Conservation (phyloP, 768 basidiomycete genomes). For the Collybiopsis luxurians region DNA sequence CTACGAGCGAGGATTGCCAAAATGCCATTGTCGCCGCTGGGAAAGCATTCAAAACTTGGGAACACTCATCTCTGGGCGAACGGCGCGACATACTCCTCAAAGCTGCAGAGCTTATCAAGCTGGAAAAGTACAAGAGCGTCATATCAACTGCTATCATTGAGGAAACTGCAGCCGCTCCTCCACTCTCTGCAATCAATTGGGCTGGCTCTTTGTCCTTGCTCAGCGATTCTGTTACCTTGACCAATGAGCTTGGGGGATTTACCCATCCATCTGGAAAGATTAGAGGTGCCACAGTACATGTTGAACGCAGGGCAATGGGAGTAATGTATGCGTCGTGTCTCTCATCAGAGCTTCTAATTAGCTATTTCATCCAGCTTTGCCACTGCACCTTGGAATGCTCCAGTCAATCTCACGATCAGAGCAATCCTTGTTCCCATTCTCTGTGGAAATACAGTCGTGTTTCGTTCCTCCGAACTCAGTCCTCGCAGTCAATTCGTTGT, state of each 20-base stretch:
- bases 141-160: slow-evolving; percentile 28
- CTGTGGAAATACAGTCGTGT: slow-evolving; percentile 55
- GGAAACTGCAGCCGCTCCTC: slow-evolving; percentile 36
- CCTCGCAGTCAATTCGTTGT: slow-evolving; percentile 46
- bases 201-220: slow-evolving; percentile 20
- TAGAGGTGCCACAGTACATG: slow-evolving; percentile 43
- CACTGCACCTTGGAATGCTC: slow-evolving; percentile 58
- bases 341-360: not conserved
- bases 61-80: slow-evolving; percentile 28
- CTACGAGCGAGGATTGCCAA: slow-evolving; percentile 40
- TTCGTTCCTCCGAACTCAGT: slow-evolving; percentile 50
- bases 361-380: slow-evolving; percentile 33
- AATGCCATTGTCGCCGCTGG: slow-evolving; percentile 44
- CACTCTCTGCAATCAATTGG: slow-evolving; percentile 24
- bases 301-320: slow-evolving; percentile 46
- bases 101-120: slow-evolving; percentile 43
- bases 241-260: slow-evolving; percentile 38
- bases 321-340: slow-evolving; percentile 39
- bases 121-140: slow-evolving; percentile 37
- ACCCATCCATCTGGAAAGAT: slow-evolving; percentile 36
- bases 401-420: slow-evolving; percentile 40
- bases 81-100: slow-evolving; percentile 45
- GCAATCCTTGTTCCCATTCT: slow-evolving; percentile 45
- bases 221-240: slow-evolving; percentile 29
- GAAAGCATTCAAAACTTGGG: slow-evolving; percentile 48